phyloP scores from a whole-genome alignment of 192 early-diverging fungal genomes.

The Umbelopsis sp. region DNA sequence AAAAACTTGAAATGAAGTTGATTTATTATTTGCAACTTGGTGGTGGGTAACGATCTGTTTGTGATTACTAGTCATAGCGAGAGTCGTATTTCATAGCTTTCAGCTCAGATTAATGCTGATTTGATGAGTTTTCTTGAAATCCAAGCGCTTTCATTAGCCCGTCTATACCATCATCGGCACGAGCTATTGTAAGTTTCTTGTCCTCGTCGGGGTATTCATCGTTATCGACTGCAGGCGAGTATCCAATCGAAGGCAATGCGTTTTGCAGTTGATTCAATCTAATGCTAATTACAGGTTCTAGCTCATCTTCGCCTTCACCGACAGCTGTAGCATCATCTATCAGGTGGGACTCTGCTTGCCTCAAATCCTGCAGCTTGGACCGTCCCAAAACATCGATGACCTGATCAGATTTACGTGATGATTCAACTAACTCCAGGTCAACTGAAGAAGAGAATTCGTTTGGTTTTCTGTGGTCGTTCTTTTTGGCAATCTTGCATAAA shows the following conservation, averaged over 20 bases:
- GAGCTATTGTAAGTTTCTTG: not conserved
- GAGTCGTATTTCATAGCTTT: too few relatives aligned
- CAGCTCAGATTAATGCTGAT: too few relatives aligned
- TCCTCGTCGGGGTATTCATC: not conserved
- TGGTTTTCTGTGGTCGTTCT: not conserved
- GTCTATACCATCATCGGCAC: slow-evolving; percentile 5
- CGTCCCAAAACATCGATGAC: not conserved
- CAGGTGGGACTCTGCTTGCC: slow-evolving; percentile 10
- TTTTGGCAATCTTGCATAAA: slow-evolving; percentile 46
- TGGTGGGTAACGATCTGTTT: too few relatives aligned
- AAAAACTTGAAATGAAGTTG: too few relatives aligned
- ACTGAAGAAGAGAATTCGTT: not conserved
- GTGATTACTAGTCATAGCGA: too few relatives aligned
- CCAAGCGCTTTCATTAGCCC: slow-evolving; percentile 12
- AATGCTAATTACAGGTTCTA: not conserved
- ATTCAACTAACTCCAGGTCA: not conserved
- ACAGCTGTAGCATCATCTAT: not conserved
- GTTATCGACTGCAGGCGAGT: not conserved
- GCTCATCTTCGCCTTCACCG: too few relatives aligned
- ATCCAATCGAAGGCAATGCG: not conserved
- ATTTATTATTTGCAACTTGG: too few relatives aligned
- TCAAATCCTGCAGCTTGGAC: slow-evolving; percentile 15
- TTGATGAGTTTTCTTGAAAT: not conserved
- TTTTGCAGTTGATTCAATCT: too few relatives aligned
- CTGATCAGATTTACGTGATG: not conserved